phyloP scores from a whole-genome alignment of 345 rosid genomes.

The Aethionema arabicum region DNA sequence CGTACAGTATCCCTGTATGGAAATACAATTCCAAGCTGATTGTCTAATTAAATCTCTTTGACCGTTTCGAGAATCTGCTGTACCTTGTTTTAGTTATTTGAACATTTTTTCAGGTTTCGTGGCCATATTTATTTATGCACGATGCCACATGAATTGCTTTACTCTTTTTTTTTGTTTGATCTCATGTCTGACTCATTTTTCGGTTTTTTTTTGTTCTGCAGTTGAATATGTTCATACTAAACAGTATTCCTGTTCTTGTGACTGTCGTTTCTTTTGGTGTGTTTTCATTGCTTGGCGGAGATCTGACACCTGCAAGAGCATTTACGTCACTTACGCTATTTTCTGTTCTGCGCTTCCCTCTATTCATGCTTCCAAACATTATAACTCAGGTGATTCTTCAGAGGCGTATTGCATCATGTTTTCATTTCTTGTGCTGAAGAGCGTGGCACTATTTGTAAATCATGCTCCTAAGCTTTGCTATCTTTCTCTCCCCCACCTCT shows the following conservation, averaged over 20 bases:
- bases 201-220: conserved; percentile 49
- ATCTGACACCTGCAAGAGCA: conserved; percentile 97
- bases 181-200: conserved; percentile 35
- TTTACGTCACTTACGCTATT: conserved; percentile 93
- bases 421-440: conserved; percentile 10
- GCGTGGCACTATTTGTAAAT: conserved; percentile 1
- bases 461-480: neutral
- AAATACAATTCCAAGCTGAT: conserved; percentile 8
- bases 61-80: conserved; percentile 7
- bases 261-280: conserved; percentile 89
- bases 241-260: conserved; percentile 89
- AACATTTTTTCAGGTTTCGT: conserved; percentile 8
- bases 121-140: conserved; percentile 11
- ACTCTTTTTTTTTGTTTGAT: conserved; percentile 3
- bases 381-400: conserved; percentile 74
- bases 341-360: conserved; percentile 95
- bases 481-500: conserved; percentile 6
- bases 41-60: neutral
- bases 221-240: conserved; percentile 77
- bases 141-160: conserved; percentile 18
- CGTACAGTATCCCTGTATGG: neutral
- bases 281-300: conserved; percentile 96
- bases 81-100: conserved; percentile 20
- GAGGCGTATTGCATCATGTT: conserved; percentile 5
- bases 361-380: conserved; percentile 90